Percentiles rank a stretch among this genome's conserved stretches.
phyloP scores from a whole-genome alignment of 192 early-diverging fungal species.

The Coemansia asiatica region DNA sequence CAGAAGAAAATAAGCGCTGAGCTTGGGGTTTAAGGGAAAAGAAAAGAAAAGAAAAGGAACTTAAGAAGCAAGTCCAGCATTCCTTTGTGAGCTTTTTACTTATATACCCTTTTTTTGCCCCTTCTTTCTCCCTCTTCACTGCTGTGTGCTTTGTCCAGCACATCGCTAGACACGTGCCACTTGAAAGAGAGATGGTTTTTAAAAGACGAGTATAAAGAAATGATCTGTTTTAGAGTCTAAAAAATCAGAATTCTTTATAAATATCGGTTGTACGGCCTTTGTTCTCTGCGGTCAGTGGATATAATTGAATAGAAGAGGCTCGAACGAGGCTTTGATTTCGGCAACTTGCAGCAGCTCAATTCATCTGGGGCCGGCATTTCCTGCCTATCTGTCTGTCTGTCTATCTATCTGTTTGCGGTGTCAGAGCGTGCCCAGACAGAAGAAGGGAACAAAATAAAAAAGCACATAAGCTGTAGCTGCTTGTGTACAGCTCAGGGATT shows the following conservation, averaged over 20 bases:
- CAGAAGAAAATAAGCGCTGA: neutral
- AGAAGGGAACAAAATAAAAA: no score
- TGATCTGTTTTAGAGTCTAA: neutral
- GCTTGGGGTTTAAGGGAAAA: neutral
- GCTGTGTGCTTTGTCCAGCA: neutral
- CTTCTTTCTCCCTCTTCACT: neutral
- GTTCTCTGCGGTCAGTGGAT: neutral
- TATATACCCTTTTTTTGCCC: neutral
- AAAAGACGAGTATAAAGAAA: neutral
- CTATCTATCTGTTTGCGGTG: no score
- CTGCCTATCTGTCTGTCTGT: no score
- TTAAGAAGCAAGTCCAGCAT: neutral
- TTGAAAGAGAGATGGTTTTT: neutral
- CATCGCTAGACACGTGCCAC: neutral
- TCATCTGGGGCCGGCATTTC: no score
- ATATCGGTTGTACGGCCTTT: neutral
- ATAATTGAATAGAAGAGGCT: neutral
- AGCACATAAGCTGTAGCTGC: no score
- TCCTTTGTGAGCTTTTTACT: neutral
- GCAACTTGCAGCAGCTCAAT: neutral
- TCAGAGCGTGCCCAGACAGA: no score
- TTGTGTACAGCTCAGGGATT: no score
- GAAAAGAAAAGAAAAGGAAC: neutral
- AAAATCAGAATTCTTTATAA: neutral
- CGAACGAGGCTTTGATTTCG: neutral